Evolutionary conservation across 164 flowering plant genomes (phyloP).

Genomic region (Stephania cephalantha): DNA sequence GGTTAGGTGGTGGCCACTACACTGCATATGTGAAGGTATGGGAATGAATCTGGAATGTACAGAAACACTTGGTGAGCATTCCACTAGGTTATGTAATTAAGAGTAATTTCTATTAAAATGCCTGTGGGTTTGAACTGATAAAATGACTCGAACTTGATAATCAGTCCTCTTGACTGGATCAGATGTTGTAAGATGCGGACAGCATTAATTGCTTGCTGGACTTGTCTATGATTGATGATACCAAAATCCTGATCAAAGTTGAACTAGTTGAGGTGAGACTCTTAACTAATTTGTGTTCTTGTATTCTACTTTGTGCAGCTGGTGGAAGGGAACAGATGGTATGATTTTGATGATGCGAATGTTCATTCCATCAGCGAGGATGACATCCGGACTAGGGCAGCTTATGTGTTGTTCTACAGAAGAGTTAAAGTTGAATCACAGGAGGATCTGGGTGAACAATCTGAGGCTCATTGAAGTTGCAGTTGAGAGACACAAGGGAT

Average conservation of each 20-base stretch:
- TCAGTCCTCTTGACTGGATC: too few relatives aligned
- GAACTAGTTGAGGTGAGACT: background rate
- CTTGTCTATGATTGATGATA: background rate
- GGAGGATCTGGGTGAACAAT: constrained; percentile 28
- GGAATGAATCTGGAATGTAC: background rate
- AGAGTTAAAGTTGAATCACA: constrained; percentile 40
- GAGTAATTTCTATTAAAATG: background rate
- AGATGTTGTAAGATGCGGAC: too few relatives aligned
- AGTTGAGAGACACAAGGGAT: constrained; percentile 2
- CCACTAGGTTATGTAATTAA: background rate
- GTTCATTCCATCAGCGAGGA: constrained; percentile 59
- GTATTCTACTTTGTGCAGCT: constrained; percentile 39
- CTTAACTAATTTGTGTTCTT: background rate
- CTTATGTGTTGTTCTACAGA: constrained; percentile 75
- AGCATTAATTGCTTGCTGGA: background rate
- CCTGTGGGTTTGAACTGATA: background rate
- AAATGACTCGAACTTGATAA: background rate
- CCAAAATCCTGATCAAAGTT: background rate
- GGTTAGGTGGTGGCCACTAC: constrained; percentile 96
- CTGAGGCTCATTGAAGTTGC: constrained; percentile 6
- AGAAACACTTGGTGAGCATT: background rate
- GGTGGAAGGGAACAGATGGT: constrained; percentile 75
- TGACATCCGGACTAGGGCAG: constrained; percentile 77
- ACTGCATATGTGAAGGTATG: constrained; percentile 89
- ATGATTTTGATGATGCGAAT: constrained; percentile 81